phyloP scores from a whole-genome alignment of 768 basidiomycete species.

The Cyathus striatus region DNA sequence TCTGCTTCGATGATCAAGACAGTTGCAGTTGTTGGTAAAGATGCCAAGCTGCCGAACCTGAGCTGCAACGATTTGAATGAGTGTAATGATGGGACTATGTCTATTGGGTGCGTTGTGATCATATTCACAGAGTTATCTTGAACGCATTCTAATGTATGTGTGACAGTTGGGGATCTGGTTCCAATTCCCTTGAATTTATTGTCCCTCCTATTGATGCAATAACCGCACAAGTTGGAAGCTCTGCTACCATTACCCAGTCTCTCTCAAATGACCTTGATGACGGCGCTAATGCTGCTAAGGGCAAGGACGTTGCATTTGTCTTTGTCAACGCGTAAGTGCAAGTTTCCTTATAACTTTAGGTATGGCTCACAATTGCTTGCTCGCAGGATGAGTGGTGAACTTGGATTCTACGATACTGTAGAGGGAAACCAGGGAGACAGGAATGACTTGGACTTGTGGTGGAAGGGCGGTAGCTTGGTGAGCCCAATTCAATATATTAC shows the following conservation, averaged over 20 bases:
- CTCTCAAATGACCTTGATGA: slow-evolving; percentile 36
- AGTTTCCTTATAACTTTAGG: slow-evolving; percentile 13
- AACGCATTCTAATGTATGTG: background rate
- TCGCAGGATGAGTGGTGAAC: slow-evolving; percentile 43
- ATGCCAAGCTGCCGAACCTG: slow-evolving; percentile 45
- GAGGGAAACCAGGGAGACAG: slow-evolving; percentile 59
- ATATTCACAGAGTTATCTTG: slow-evolving; percentile 8
- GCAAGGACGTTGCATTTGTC: slow-evolving; percentile 54
- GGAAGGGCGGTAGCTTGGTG: slow-evolving; percentile 44
- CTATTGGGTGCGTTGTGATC: slow-evolving; percentile 47
- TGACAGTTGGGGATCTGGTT: slow-evolving; percentile 45
- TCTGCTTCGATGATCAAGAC: slow-evolving; percentile 45
- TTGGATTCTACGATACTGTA: slow-evolving; percentile 53
- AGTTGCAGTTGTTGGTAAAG: slow-evolving; percentile 57
- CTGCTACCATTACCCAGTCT: slow-evolving; percentile 35
- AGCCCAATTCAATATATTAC: too few relatives aligned
- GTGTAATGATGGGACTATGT: slow-evolving; percentile 56
- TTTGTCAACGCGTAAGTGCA: slow-evolving; percentile 49
- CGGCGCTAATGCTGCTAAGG: slow-evolving; percentile 33
- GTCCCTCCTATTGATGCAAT: slow-evolving; percentile 45
- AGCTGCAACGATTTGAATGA: slow-evolving; percentile 44
- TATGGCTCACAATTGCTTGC: background rate
- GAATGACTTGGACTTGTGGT: slow-evolving; percentile 57
- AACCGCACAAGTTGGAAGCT: slow-evolving; percentile 28
- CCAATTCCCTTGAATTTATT: slow-evolving; percentile 39